phyloP scores from a whole-genome alignment of 495 filamentous ascomycete species.

The Corynascus novoguineensis region DNA sequence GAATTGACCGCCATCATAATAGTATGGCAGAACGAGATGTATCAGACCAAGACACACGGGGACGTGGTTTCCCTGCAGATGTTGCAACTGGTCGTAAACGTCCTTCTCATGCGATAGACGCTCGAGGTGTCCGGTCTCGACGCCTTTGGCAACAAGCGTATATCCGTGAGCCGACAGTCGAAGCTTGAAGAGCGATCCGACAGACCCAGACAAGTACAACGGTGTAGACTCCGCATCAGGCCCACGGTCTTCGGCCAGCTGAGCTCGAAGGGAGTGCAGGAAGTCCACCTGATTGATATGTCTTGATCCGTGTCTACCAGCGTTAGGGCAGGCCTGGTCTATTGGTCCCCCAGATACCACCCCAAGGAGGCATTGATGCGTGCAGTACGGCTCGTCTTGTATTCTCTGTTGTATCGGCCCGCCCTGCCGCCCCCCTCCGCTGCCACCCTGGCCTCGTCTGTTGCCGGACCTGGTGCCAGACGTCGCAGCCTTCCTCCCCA shows the following conservation, averaged over 20 bases:
- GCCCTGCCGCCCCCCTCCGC: slow-evolving; percentile 18
- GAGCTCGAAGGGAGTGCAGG: slow-evolving; percentile 23
- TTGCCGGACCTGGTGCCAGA: slow-evolving; percentile 9
- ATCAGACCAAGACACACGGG: slow-evolving; percentile 37
- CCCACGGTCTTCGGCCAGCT: slow-evolving; percentile 31
- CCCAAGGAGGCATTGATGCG: slow-evolving; percentile 40
- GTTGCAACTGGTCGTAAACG: slow-evolving; percentile 30
- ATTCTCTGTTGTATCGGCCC: slow-evolving; percentile 15
- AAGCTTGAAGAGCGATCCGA: slow-evolving; percentile 41
- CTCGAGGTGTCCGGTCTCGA: slow-evolving; percentile 12
- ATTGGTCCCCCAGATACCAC: slow-evolving; percentile 29
- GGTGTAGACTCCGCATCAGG: slow-evolving; percentile 35
- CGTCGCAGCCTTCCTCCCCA: slow-evolving; percentile 12
- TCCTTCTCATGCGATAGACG: slow-evolving; percentile 31
- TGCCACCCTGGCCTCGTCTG: slow-evolving; percentile 16
- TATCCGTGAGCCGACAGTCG: slow-evolving; percentile 44
- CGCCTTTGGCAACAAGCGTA: slow-evolving; percentile 45
- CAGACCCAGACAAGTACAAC: slow-evolving; percentile 35
- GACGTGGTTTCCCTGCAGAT: slow-evolving; percentile 33
- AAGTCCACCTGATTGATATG: slow-evolving; percentile 25
- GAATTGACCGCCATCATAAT: slow-evolving; percentile 26
- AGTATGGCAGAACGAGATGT: slow-evolving; percentile 27
- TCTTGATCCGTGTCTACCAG: slow-evolving; percentile 24
- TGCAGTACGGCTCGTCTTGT: slow-evolving; percentile 37
- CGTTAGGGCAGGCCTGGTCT: slow-evolving; percentile 41